Percentiles rank a stretch among this genome's conserved stretches.
phyloP scores from a whole-genome alignment of 2,329 filamentous ascomycete species.

The Aspergillus intermedius region DNA sequence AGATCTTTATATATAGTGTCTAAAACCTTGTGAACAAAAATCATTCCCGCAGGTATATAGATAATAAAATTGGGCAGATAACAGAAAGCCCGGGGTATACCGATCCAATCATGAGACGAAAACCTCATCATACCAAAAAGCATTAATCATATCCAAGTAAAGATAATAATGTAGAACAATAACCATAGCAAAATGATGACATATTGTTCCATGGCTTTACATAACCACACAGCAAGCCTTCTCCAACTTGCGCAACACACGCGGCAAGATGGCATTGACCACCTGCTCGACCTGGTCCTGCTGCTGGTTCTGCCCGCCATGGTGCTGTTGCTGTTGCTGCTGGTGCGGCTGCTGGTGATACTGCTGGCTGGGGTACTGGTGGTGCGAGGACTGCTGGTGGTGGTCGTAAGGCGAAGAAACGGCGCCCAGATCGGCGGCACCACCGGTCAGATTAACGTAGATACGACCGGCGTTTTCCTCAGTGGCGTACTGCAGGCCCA shows the following conservation, averaged over 20 bases:
- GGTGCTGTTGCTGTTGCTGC: slow-evolving; percentile 34
- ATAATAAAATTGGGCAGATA: neutral
- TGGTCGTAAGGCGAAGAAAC: slow-evolving; percentile 33
- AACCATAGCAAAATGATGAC: neutral
- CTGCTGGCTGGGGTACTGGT: slow-evolving; percentile 34
- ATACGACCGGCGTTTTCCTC: slow-evolving; percentile 88
- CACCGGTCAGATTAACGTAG: slow-evolving; percentile 77
- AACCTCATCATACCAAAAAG: neutral
- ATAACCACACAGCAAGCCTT: slow-evolving; percentile 69
- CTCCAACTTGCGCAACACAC: slow-evolving; percentile 58
- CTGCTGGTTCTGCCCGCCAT: slow-evolving; percentile 43
- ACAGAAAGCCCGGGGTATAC: neutral
- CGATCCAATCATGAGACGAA: neutral
- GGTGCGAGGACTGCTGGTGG: slow-evolving; percentile 31
- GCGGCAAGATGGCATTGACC: slow-evolving; percentile 55
- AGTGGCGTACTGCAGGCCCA: slow-evolving; percentile 74
- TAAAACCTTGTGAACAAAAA: too few relatives aligned
- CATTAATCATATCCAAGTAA: neutral
- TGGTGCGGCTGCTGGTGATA: slow-evolving; percentile 36
- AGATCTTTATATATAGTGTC: too few relatives aligned
- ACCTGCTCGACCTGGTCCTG: slow-evolving; percentile 55
- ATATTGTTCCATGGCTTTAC: slow-evolving; percentile 37
- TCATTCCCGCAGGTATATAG: too few relatives aligned
- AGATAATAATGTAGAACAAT: neutral
- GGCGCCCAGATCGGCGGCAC: slow-evolving; percentile 45